A percentile compares a stretch with the other conserved stretches of the same genome.
Evolutionary conservation across 108 stramenopile species (phyloP).

Genomic region (Discostella pseudostelligera): DNA sequence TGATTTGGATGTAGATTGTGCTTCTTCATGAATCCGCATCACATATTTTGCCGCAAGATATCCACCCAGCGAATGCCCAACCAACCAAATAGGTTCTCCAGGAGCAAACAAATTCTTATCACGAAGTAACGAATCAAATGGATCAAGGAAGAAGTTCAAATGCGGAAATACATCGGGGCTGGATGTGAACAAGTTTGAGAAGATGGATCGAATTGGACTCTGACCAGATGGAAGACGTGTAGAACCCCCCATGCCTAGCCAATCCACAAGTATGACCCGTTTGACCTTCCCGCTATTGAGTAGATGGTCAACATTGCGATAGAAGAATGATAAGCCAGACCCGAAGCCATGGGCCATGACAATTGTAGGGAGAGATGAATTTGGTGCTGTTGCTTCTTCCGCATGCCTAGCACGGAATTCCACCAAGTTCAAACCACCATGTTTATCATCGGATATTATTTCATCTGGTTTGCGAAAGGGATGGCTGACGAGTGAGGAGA

Average conservation of each 20-base stretch:
- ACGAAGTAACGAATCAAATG: conserved; percentile 29
- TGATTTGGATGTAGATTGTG: background rate
- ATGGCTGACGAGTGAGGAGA: conserved; percentile 32
- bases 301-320: conserved; percentile 43
- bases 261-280: conserved; percentile 44
- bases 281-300: conserved; percentile 39
- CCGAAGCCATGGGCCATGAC: conserved; percentile 51
- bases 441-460: background rate
- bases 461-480: conserved; percentile 20
- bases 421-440: conserved; percentile 17
- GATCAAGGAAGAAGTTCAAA: conserved; percentile 51
- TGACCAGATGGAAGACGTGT: conserved; percentile 40
- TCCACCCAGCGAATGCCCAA: conserved; percentile 51
- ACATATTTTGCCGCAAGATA: conserved; percentile 51
- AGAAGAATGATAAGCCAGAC: conserved; percentile 51
- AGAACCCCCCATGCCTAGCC: conserved; percentile 54
- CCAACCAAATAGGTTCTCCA: conserved; percentile 39
- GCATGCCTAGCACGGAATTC: conserved; percentile 21
- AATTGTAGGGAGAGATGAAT: conserved; percentile 18
- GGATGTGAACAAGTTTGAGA: conserved; percentile 10
- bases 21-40: conserved; percentile 18
- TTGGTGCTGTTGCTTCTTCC: background rate
- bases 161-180: too few species aligned
- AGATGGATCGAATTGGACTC: conserved; percentile 40
- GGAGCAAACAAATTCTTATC: conserved; percentile 16